phyloP scores from a whole-genome alignment of 495 filamentous ascomycete species.

The Talaromyces adpressus region DNA sequence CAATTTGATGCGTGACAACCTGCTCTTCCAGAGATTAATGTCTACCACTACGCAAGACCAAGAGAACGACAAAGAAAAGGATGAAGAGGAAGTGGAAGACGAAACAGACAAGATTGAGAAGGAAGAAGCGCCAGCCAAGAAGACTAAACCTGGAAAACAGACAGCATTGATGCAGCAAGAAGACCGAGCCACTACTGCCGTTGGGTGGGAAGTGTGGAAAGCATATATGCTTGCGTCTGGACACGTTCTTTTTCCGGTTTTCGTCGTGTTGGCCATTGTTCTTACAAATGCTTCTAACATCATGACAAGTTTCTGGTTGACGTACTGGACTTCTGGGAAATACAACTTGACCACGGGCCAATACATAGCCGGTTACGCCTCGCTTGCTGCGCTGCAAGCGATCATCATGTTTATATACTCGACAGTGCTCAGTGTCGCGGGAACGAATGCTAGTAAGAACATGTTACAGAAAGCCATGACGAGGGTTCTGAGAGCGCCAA shows the following conservation, averaged over 20 bases:
- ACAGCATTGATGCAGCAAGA: slow-evolving; percentile 82
- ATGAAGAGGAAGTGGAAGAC: slow-evolving; percentile 36
- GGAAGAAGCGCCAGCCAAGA: slow-evolving; percentile 45
- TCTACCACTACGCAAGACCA: slow-evolving; percentile 66
- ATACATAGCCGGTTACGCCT: slow-evolving; percentile 87
- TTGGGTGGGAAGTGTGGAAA: slow-evolving; percentile 75
- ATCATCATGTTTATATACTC: slow-evolving; percentile 74
- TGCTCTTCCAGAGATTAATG: slow-evolving; percentile 73
- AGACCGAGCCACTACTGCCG: slow-evolving; percentile 74
- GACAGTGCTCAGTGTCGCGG: slow-evolving; percentile 52
- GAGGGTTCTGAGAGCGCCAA: slow-evolving; percentile 78
- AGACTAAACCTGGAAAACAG: slow-evolving; percentile 49
- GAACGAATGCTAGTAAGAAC: slow-evolving; percentile 71
- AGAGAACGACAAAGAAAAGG: slow-evolving; percentile 37
- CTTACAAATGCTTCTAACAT: slow-evolving; percentile 78
- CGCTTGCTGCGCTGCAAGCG: slow-evolving; percentile 62
- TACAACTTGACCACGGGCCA: slow-evolving; percentile 48
- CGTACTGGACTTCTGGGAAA: slow-evolving; percentile 80
- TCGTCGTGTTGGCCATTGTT: slow-evolving; percentile 59
- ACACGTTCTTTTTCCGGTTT: slow-evolving; percentile 57
- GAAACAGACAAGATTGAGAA: slow-evolving; percentile 25
- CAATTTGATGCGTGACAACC: slow-evolving; percentile 71
- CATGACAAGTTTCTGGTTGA: slow-evolving; percentile 82
- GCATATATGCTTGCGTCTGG: slow-evolving; percentile 79
- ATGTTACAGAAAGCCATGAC: slow-evolving; percentile 79